Conservation (phyloP, 2,329 filamentous ascomycete species). For the Pseudogymnoascus sp. region DNA sequence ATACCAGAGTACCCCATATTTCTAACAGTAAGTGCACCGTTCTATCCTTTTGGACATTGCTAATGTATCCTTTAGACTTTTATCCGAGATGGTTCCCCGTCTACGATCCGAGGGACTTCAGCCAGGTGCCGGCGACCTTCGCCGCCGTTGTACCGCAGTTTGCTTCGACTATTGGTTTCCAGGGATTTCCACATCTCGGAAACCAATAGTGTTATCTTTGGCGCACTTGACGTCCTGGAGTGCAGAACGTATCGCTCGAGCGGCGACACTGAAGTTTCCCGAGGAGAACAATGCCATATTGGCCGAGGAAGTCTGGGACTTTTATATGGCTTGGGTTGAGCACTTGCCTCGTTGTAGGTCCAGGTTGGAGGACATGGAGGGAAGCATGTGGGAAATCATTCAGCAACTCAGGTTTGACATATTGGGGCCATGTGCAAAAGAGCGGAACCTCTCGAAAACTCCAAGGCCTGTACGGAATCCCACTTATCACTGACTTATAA, state of each 20-base stretch:
- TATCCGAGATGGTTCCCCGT: not conserved
- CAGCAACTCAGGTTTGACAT: not conserved
- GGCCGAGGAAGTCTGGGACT: constrained; percentile 17
- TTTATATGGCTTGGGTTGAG: constrained; percentile 14
- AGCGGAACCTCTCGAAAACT: not conserved
- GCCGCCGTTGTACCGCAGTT: not conserved
- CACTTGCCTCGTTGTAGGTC: not conserved
- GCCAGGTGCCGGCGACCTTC: not conserved
- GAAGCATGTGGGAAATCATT: constrained; percentile 10
- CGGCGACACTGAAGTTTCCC: not conserved
- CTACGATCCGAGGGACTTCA: not conserved
- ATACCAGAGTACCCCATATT: not conserved
- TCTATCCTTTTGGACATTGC: not conserved
- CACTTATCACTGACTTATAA: not conserved
- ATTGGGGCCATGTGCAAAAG: not conserved
- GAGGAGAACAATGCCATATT: not conserved
- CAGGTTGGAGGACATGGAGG: not conserved
- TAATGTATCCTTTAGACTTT: not conserved
- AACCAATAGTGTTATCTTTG: constrained; percentile 13
- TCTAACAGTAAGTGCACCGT: not conserved
- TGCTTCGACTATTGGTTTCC: not conserved
- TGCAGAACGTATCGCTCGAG: constrained; percentile 18
- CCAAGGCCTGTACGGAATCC: not conserved
- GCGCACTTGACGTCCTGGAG: constrained; percentile 19
- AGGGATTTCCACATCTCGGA: not conserved